Base-by-base conservation (phyloP, 345 rosid genomes). In the Dimocarpus longan region DNA sequence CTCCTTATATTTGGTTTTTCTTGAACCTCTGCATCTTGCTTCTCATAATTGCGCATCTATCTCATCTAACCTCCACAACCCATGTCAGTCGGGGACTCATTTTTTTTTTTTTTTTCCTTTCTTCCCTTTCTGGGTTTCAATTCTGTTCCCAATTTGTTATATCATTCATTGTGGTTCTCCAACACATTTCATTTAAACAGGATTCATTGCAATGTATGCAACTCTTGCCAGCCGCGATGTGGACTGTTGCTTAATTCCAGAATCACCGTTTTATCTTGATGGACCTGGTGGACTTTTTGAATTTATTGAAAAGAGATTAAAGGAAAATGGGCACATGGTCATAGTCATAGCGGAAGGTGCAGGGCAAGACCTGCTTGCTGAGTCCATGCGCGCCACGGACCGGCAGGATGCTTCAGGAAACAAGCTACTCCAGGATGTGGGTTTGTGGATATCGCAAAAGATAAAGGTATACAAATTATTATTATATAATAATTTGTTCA, bases 271-370 rank as follows among this genome's bases (percentile, higher is more conserved):
- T 80, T 89, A 86, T 86, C 90, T 91, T 10, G 94, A 91, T 78
- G 92, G 94, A 10, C 73, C 81, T 0, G 88, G 91, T 46, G 94
- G 94, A 66, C 87, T 90, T 50, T 81, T 86, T 64, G 92, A 90
- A 78, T 89, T 57, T 57, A 77, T 85, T 52, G 86, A 81, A 67
- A 84, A 68, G 76, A 80, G 89, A 59, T 86, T 87, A 48, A 87
- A 86, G 68, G 94, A 89, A 74, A 66, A 86, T 43, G 91, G 87
- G 5, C 90, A 90, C 82, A 89, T 89, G 94, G 94, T 89, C 50
- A 80, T 85, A 77, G 91, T 89, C 22, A 87, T 89, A n/a, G 92
- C 91, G 40, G 92, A 89, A 84, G 92, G 94, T 13, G 94, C 92
- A 8, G 92, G 94, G 44, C 94, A 89, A 70, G 94, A 91, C 71